phyloP scores from a whole-genome alignment of 169 alveolate genomes.

The Perkinsus chesapeaki region DNA sequence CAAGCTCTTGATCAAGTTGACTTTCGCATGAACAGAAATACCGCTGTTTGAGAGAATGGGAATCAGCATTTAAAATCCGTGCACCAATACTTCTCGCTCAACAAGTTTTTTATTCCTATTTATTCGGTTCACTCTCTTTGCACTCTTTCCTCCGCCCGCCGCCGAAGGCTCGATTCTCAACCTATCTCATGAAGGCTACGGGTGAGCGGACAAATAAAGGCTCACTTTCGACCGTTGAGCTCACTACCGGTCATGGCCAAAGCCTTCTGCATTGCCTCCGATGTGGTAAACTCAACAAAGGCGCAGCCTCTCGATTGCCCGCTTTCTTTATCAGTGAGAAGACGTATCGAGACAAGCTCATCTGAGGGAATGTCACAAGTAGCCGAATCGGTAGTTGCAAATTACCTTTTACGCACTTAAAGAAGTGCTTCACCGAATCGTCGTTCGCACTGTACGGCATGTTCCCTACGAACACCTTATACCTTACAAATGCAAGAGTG shows the following conservation, averaged over 20 bases:
- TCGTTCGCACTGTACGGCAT: background rate
- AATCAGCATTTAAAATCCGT: too few relatives aligned
- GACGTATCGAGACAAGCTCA: background rate
- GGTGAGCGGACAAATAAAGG: background rate
- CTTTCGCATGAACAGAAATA: too few relatives aligned
- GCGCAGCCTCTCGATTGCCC: background rate
- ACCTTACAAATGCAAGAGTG: background rate
- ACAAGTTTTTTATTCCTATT: background rate
- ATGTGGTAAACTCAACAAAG: background rate
- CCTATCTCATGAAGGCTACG: background rate
- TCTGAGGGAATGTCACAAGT: too few relatives aligned
- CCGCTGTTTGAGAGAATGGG: too few relatives aligned
- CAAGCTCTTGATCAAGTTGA: too few relatives aligned
- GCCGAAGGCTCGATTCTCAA: background rate
- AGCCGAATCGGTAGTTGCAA: too few relatives aligned
- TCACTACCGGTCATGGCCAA: background rate
- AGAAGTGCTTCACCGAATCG: background rate
- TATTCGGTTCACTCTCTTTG: background rate
- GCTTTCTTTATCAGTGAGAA: background rate
- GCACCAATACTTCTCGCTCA: background rate
- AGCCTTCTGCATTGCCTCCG: background rate
- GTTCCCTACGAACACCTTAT: background rate
- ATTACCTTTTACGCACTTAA: background rate
- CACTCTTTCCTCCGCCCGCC: background rate
- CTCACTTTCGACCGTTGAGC: background rate